Evolutionary conservation across 441 rosid species (phyloP).

Genomic region (Bruguiera hainesii): DNA sequence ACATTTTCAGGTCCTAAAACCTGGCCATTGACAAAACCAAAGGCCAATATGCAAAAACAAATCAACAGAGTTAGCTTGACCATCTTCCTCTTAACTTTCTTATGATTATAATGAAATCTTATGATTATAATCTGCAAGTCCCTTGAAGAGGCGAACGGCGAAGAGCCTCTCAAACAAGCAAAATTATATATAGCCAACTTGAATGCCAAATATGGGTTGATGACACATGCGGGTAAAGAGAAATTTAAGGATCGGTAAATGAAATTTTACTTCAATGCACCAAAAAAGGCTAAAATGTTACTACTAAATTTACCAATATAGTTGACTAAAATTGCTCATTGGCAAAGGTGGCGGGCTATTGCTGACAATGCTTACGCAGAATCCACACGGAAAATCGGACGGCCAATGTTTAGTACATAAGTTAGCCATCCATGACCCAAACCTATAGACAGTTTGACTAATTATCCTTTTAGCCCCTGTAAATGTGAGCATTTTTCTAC

Average conservation of each 20-base stretch:
- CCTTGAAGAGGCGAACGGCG: too few relatives aligned
- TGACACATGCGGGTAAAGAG: neutral
- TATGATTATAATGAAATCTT: neutral
- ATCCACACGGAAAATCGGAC: too few relatives aligned
- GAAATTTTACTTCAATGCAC: too few relatives aligned
- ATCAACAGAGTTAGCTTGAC: neutral
- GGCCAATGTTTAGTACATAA: too few relatives aligned
- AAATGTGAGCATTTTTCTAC: neutral
- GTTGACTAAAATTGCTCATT: neutral
- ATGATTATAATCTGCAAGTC: neutral
- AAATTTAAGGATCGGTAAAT: neutral
- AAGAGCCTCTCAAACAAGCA: too few relatives aligned
- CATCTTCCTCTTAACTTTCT: neutral
- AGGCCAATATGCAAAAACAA: constrained; percentile 7
- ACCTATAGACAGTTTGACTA: constrained; percentile 23
- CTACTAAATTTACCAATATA: neutral
- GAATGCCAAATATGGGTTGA: constrained; percentile 1
- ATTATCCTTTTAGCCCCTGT: too few relatives aligned
- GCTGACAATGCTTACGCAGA: neutral
- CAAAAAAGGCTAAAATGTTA: neutral
- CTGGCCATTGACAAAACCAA: constrained; percentile 11
- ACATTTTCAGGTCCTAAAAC: neutral
- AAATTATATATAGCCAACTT: too few relatives aligned
- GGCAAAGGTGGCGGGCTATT: neutral
- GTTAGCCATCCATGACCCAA: constrained; percentile 27